Evolutionary conservation across 306 rosid genomes (phyloP).

Genomic region (Argentina anserina): DNA sequence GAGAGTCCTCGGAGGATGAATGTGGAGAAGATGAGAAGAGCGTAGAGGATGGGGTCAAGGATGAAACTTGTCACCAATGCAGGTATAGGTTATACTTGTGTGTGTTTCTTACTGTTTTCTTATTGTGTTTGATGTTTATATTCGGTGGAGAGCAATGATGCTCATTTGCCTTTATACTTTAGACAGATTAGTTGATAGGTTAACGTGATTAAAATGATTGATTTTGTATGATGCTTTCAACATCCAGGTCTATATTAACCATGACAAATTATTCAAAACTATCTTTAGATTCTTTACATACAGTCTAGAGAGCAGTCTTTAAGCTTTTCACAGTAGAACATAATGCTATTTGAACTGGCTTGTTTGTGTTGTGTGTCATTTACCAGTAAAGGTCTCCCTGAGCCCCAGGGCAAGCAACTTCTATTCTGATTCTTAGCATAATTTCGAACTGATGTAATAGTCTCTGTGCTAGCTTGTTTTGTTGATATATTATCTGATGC

Average conservation of each 20-base stretch:
- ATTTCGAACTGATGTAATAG: neutral
- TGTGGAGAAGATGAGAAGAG: slow-evolving; percentile 55
- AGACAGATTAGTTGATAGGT: neutral
- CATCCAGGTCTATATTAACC: neutral
- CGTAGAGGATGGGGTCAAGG: slow-evolving; percentile 47
- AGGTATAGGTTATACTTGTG: slow-evolving; percentile 46
- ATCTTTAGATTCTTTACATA: neutral
- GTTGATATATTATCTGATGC: neutral
- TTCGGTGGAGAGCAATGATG: neutral
- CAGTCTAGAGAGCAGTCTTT: neutral
- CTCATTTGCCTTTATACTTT: neutral
- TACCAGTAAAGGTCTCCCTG: neutral
- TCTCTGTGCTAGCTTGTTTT: neutral
- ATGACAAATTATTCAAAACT: neutral
- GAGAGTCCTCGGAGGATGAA: slow-evolving; percentile 65
- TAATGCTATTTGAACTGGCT: too few relatives aligned
- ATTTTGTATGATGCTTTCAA: neutral
- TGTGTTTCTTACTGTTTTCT: neutral
- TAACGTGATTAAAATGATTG: neutral
- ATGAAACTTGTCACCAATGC: slow-evolving; percentile 82
- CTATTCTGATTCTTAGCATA: neutral
- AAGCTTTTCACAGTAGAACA: neutral
- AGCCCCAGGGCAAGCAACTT: neutral
- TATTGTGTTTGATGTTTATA: neutral
- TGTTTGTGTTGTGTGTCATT: neutral